These are phyloP conservation scores for Lithohypha guttulata DNA, from an alignment of 2,329 filamentous ascomycete genomes.

Conservation along the genomic window DNA sequence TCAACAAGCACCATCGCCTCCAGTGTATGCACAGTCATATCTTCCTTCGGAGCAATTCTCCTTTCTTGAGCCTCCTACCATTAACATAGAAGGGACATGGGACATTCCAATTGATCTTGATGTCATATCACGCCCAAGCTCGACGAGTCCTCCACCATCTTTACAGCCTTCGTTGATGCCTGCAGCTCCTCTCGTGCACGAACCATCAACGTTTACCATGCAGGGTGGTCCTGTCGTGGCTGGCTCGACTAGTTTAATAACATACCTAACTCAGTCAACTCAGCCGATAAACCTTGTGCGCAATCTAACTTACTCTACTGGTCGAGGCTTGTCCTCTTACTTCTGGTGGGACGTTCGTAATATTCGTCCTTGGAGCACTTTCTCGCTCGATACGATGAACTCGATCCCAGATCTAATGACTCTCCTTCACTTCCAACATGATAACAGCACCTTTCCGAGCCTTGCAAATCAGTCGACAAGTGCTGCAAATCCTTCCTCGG, in stretches of 20 bases:
- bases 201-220: background rate
- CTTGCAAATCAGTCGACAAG: slow-evolving; percentile 24
- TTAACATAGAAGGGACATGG: slow-evolving; percentile 32
- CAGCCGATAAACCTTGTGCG: slow-evolving; percentile 73
- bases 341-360: slow-evolving; percentile 97
- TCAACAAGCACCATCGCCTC: slow-evolving; percentile 29
- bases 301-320: slow-evolving; percentile 57
- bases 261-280: slow-evolving; percentile 68
- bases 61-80: slow-evolving; percentile 19
- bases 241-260: slow-evolving; percentile 57
- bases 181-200: slow-evolving; percentile 8
- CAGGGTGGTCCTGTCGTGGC: slow-evolving; percentile 6
- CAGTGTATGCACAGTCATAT: slow-evolving; percentile 20
- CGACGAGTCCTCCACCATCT: slow-evolving; percentile 33
- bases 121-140: slow-evolving; percentile 28
- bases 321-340: slow-evolving; percentile 61
- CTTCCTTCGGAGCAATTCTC: slow-evolving; percentile 22
- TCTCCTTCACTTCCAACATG: slow-evolving; percentile 61
- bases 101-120: slow-evolving; percentile 21
- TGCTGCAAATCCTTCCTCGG: slow-evolving; percentile 64
- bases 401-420: slow-evolving; percentile 60
- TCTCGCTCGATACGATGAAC: slow-evolving; percentile 62
- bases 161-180: slow-evolving; percentile 16
- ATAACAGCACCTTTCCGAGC: slow-evolving; percentile 42
- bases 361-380: slow-evolving; percentile 69